Conservation (phyloP, 805 yeast genomes). For the Saccharomycopsis malanga region DNA sequence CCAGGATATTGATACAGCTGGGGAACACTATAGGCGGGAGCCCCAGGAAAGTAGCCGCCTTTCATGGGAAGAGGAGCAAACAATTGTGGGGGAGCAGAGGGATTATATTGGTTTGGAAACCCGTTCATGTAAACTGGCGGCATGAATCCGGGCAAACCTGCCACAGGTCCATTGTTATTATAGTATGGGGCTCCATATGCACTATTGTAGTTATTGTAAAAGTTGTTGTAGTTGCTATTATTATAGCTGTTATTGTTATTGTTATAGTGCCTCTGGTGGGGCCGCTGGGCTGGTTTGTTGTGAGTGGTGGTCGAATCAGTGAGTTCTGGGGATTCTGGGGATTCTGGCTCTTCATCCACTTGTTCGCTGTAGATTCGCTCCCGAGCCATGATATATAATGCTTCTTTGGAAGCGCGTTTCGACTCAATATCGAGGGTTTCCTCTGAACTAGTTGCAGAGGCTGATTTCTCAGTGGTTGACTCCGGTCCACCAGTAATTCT, state of each 20-base stretch:
- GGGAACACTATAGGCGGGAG: no score
- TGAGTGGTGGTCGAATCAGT: no score
- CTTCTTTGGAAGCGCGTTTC: constrained; percentile 37
- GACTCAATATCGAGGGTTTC: constrained; percentile 25
- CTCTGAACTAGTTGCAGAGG: constrained; percentile 9
- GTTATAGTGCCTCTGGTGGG: neutral
- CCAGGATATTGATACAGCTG: no score
- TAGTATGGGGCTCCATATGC: neutral
- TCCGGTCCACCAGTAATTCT: neutral
- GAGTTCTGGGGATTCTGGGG: no score
- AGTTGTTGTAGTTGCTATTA: neutral
- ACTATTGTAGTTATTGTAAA: neutral
- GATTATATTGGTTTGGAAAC: no score
- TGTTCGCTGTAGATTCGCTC: constrained; percentile 32
- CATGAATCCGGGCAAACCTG: no score
- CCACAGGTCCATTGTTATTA: no score
- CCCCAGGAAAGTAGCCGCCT: no score
- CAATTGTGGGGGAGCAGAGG: no score
- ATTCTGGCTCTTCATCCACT: constrained; percentile 28
- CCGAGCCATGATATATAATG: constrained; percentile 35
- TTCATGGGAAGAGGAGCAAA: no score
- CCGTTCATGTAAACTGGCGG: no score
- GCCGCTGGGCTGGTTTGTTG: no score
- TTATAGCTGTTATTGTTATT: constrained; percentile 1
- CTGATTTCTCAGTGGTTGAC: neutral